phyloP scores from a whole-genome alignment of 2,329 filamentous ascomycete genomes.

The Neofusicoccum kwambonambiense region DNA sequence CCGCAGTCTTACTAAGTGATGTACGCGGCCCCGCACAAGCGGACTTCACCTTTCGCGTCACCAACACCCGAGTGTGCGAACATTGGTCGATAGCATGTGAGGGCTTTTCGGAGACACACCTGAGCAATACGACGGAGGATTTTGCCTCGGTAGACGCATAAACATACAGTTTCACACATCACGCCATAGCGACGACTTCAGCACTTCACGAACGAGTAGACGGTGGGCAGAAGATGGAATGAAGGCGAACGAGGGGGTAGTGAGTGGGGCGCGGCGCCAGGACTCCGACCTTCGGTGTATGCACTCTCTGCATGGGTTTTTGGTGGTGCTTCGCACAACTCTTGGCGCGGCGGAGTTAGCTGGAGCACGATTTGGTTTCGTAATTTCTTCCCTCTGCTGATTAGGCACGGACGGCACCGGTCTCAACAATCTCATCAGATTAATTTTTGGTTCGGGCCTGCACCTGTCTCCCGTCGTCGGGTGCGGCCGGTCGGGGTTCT shows the following conservation, averaged over 20 bases:
- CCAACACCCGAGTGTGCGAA: slow-evolving; percentile 8
- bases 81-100: slow-evolving; percentile 13
- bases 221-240: not conserved
- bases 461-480: not conserved
- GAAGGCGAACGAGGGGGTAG: not conserved
- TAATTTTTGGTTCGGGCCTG: slow-evolving; percentile 4
- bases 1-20: slow-evolving; percentile 49
- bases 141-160: slow-evolving; percentile 4
- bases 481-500: not conserved
- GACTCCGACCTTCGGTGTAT: slow-evolving; percentile 4
- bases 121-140: slow-evolving; percentile 3
- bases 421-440: slow-evolving; percentile 1
- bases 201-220: slow-evolving; percentile 7
- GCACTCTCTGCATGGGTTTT: slow-evolving; percentile 11
- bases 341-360: slow-evolving; percentile 13
- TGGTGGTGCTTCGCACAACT: slow-evolving; percentile 11
- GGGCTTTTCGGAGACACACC: slow-evolving; percentile 9
- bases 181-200: not conserved
- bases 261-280: slow-evolving; percentile 1
- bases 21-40: not conserved
- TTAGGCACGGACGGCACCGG: not conserved
- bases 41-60: not conserved
- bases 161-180: not conserved
- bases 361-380: slow-evolving; percentile 15
- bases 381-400: not conserved